Evolutionary conservation across 1,139 yeast species (phyloP).

Genomic region (Blastobotrys illinoisensis): DNA sequence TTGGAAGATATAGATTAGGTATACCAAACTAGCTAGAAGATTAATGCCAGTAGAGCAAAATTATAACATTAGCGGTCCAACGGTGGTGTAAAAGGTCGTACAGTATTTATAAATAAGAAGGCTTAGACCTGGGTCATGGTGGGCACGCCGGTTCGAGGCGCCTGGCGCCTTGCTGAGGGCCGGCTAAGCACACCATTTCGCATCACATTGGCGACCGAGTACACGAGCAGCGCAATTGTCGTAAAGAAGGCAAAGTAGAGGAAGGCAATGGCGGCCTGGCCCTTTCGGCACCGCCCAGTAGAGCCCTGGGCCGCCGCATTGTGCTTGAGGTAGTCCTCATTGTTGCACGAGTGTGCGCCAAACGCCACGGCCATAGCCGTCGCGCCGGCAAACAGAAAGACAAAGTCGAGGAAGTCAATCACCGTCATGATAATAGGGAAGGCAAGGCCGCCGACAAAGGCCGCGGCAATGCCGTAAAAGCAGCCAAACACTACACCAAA

Average conservation of each 20-base stretch:
- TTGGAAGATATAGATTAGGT: background rate
- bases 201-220: slow-evolving; percentile 53
- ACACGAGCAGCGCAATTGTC: slow-evolving; percentile 61
- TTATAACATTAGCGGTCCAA: background rate
- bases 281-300: slow-evolving; percentile 83
- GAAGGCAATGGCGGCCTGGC: slow-evolving; percentile 89
- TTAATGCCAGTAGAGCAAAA: background rate
- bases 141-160: slow-evolving; percentile 80
- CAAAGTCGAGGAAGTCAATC: slow-evolving; percentile 80
- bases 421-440: slow-evolving; percentile 75
- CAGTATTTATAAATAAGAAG: background rate
- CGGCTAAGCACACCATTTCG: slow-evolving; percentile 72
- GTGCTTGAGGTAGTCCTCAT: slow-evolving; percentile 53
- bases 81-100: background rate
- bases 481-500: slow-evolving; percentile 78
- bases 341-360: slow-evolving; percentile 78
- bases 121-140: slow-evolving; percentile 69
- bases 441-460: slow-evolving; percentile 71
- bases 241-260: slow-evolving; percentile 78
- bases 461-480: slow-evolving; percentile 73
- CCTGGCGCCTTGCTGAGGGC: slow-evolving; percentile 40
- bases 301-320: slow-evolving; percentile 75
- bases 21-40: background rate
- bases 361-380: slow-evolving; percentile 89
- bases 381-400: slow-evolving; percentile 92